These are phyloP conservation scores for Pythium coloratum DNA, from an alignment of 352 stramenopile species.

Conservation along the genomic window DNA sequence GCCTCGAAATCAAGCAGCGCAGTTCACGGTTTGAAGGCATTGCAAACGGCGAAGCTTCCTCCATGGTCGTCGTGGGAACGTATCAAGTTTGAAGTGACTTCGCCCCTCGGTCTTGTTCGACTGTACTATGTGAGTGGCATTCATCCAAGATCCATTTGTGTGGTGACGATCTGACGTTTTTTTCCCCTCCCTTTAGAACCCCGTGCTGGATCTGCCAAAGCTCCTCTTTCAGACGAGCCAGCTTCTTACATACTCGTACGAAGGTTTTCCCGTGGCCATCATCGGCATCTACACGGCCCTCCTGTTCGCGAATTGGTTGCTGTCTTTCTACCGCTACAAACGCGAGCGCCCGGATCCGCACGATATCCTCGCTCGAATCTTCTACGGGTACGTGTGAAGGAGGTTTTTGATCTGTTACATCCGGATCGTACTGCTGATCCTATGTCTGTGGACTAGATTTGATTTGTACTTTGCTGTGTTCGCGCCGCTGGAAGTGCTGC, in stretches of 20 bases:
- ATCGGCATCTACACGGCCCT: constrained; percentile 41
- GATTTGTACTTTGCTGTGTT: constrained; percentile 65
- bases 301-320: constrained; percentile 45
- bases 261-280: constrained; percentile 43
- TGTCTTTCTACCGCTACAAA: constrained; percentile 43
- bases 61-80: not conserved
- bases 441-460: constrained; percentile 25
- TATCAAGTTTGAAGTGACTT: constrained; percentile 11
- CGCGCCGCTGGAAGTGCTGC: constrained; percentile 40
- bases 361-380: constrained; percentile 10
- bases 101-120: constrained; percentile 9
- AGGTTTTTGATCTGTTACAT: not conserved
- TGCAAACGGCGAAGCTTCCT: not conserved
- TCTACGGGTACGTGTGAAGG: constrained; percentile 16
- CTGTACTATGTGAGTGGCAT: constrained; percentile 16
- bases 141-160: not conserved
- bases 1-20: not conserved
- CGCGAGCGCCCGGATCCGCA: constrained; percentile 10
- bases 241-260: constrained; percentile 40
- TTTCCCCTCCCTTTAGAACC: constrained; percentile 26
- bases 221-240: constrained; percentile 50
- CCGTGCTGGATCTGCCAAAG: constrained; percentile 45
- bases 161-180: not conserved
- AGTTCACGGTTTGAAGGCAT: not conserved
- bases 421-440: not conserved